Base-by-base conservation (phyloP, 2,329 filamentous ascomycete genomes). In the Parasarocladium wereldwijsianum region DNA sequence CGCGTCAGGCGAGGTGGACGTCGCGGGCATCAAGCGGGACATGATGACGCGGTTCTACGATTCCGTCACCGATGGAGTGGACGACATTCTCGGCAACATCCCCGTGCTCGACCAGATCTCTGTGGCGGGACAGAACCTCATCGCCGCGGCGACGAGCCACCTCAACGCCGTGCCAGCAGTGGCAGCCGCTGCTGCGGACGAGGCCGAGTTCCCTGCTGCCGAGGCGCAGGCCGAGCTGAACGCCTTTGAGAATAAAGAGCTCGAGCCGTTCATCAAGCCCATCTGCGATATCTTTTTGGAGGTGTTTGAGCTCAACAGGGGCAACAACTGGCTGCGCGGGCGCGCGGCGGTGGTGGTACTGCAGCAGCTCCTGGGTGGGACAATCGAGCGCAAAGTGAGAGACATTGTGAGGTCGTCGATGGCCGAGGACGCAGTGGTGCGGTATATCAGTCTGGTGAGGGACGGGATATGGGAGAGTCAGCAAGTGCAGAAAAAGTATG, bases 201-300 rank as follows among this genome's bases (percentile, higher is more conserved):
- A 70, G 36, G 69, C 68, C 27, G 57, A 55, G 0, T 55, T 56
- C 19, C 53, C 55, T 6, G 62, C 70, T 3, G 70, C 75, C 3
- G 90, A 96, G 57, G 90, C 86, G 0, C 86, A 96, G 54, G 87
- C 87, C 0, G 90, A 96, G 52, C 62, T 98, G 28, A 82, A 86
- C 34, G 87, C 87, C 0, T 96, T 93, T 44, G 87, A 96, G 53
- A 77, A 82, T 47, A 77, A 76, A 44, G 84, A 93, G 43, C 64
- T 85, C 3, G 85, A 93, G 47, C 90, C 90, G 1, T 96, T 98
- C 45, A 90, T 98, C 44, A 98, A 94, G 50, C 92, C 90, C 4
- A 94, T 98, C 37, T 94, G 86, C 53, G 90, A 98, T 51, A 76
- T 98, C 36, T 98, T 98, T 55, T 69, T 98, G 11, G 90, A 98